Conservation (phyloP, 2,329 filamentous ascomycete genomes). For the Sarocladiaceae sp. region DNA sequence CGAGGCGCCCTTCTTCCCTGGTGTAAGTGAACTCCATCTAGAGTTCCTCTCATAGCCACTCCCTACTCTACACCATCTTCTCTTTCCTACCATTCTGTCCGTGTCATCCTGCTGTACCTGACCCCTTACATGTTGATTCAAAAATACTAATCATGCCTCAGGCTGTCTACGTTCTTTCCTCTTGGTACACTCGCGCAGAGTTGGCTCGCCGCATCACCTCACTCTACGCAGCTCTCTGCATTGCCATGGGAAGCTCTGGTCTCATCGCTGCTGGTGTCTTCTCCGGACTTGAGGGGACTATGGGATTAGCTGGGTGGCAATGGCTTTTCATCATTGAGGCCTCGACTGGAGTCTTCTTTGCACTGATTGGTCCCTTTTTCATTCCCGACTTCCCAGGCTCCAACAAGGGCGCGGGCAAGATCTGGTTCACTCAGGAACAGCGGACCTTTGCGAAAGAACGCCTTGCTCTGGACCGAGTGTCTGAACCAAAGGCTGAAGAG, state of each 20-base stretch:
- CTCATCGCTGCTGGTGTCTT: constrained; percentile 25
- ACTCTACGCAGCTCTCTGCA: constrained; percentile 16
- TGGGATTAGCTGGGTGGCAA: constrained; percentile 53
- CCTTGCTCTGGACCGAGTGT: constrained; percentile 17
- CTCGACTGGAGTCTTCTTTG: constrained; percentile 22
- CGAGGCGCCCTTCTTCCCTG: constrained; percentile 47
- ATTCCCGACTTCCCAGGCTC: constrained; percentile 14
- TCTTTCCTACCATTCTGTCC: too few relatives aligned
- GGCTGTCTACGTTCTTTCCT: constrained; percentile 2
- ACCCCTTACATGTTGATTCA: too few relatives aligned
- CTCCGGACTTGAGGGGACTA: constrained; percentile 22
- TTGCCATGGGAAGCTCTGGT: constrained; percentile 16
- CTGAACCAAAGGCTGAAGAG: constrained; percentile 22
- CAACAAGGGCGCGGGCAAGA: constrained; percentile 11
- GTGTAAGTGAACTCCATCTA: constrained; percentile 11
- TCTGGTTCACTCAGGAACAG: constrained; percentile 12
- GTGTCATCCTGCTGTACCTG: constrained; percentile 53
- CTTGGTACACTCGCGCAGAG: neutral
- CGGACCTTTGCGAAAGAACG: constrained; percentile 13
- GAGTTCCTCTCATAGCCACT: too few relatives aligned
- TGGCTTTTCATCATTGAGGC: constrained; percentile 64
- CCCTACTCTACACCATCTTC: too few relatives aligned
- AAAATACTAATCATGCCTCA: too few relatives aligned
- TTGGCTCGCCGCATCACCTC: constrained; percentile 11
- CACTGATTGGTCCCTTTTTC: constrained; percentile 13